phyloP scores from a whole-genome alignment of 2,329 filamentous ascomycete species.

The Ophiognomonia clavigignenti-juglandacearum region DNA sequence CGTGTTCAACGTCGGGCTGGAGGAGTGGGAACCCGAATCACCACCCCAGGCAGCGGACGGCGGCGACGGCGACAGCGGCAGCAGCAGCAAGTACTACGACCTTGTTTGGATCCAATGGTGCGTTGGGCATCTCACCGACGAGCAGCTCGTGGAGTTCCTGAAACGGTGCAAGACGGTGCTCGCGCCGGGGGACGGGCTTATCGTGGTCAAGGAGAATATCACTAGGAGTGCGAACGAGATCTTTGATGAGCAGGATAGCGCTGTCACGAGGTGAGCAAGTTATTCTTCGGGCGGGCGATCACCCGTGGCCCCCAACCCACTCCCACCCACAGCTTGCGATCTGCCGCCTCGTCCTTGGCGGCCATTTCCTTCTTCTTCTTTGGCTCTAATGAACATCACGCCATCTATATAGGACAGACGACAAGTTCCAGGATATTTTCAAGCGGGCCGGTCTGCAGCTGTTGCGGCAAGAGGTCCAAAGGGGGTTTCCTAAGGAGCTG shows the following conservation, averaged over 20 bases:
- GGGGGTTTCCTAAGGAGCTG: slow-evolving; percentile 63
- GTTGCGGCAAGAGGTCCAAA: slow-evolving; percentile 67
- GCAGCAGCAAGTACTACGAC: slow-evolving; percentile 55
- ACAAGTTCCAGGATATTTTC: slow-evolving; percentile 68
- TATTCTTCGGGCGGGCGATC: neutral
- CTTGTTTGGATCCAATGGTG: slow-evolving; percentile 93
- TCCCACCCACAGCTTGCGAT: too few relatives aligned
- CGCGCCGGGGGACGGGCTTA: slow-evolving; percentile 39
- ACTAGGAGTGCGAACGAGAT: slow-evolving; percentile 54
- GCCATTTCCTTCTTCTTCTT: neutral
- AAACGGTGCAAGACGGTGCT: slow-evolving; percentile 47
- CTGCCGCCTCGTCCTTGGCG: too few relatives aligned
- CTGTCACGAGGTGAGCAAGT: slow-evolving; percentile 59
- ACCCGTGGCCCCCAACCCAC: too few relatives aligned
- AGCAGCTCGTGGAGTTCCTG: slow-evolving; percentile 65
- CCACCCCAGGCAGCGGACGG: too few relatives aligned
- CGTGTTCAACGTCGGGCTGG: slow-evolving; percentile 68
- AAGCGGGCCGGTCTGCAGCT: slow-evolving; percentile 62
- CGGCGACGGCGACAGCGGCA: too few relatives aligned
- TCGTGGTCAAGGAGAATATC: slow-evolving; percentile 80
- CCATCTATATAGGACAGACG: slow-evolving; percentile 62
- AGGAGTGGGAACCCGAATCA: slow-evolving; percentile 64
- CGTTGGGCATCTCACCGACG: slow-evolving; percentile 73
- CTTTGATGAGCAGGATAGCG: slow-evolving; percentile 72
- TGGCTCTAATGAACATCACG: slow-evolving; percentile 2